These are phyloP conservation scores for Areca catechu DNA, from an alignment of 176 grass and related monocot genomes.

Conservation along the genomic window DNA sequence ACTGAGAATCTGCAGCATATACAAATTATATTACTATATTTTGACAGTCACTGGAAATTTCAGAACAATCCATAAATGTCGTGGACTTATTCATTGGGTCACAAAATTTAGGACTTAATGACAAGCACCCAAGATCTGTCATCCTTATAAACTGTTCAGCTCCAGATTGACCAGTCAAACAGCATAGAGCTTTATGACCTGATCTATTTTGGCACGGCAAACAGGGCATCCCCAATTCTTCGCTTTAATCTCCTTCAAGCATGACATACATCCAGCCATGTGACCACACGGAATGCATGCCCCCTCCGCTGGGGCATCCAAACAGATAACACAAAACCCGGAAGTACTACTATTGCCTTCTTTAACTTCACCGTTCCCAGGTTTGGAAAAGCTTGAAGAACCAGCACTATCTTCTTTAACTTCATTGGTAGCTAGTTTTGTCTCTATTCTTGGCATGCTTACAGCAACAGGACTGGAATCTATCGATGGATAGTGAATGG, in stretches of 20 bases:
- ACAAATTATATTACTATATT: too few relatives aligned
- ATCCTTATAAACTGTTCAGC: too few relatives aligned
- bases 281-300: constrained; percentile 97
- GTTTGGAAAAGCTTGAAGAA: neutral
- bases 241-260: constrained; percentile 75
- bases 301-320: constrained; percentile 87
- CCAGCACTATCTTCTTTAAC: constrained; percentile 5
- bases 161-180: constrained; percentile 41
- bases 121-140: too few relatives aligned
- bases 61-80: too few relatives aligned
- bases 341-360: constrained; percentile 6
- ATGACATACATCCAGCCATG: constrained; percentile 96
- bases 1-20: too few relatives aligned
- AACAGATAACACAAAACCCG: constrained; percentile 71
- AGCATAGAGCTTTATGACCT: constrained; percentile 79
- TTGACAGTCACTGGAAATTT: too few relatives aligned
- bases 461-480: constrained; percentile 57
- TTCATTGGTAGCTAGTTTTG: constrained; percentile 16
- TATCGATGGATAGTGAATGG: constrained; percentile 70
- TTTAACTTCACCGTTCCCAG: neutral
- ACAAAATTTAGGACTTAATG: too few relatives aligned
- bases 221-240: constrained; percentile 90
- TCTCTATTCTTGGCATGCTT: constrained; percentile 10
- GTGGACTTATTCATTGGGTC: too few relatives aligned
- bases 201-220: constrained; percentile 74